phyloP scores from a whole-genome alignment of 2,329 filamentous ascomycete genomes.

The Ceratocystis albifundus region DNA sequence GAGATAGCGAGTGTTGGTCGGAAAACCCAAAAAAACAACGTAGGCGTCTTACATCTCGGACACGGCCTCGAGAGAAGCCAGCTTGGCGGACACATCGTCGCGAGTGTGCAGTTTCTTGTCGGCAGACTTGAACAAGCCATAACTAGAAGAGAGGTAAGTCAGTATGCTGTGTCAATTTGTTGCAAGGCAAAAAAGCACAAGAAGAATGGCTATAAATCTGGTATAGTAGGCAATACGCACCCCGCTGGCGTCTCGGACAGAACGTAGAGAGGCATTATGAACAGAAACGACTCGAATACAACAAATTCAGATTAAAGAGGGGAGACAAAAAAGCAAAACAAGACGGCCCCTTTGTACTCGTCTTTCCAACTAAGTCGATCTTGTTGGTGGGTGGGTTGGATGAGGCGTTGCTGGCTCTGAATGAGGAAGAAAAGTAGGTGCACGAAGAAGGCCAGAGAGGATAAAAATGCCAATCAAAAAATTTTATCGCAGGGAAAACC shows the following conservation, averaged over 20 bases:
- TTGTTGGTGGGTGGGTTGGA: constrained; percentile 17
- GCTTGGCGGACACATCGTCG: constrained; percentile 63
- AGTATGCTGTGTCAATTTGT: constrained; percentile 13
- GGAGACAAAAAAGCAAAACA: constrained; percentile 15
- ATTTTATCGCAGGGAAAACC: constrained; percentile 23
- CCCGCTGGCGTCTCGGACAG: constrained; percentile 83
- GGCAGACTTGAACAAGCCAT: constrained; percentile 94
- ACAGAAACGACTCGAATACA: constrained; percentile 7
- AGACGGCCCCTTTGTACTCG: constrained; percentile 12
- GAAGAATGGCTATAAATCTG: neutral
- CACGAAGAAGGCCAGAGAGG: constrained; percentile 20
- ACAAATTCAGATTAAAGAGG: constrained; percentile 11
- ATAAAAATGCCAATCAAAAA: constrained; percentile 23
- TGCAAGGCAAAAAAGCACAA: constrained; percentile 5
- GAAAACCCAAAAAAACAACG: too few species aligned
- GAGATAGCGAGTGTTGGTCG: constrained; percentile 9
- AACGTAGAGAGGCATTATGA: constrained; percentile 58
- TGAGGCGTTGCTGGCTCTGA: constrained; percentile 17
- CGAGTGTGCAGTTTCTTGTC: constrained; percentile 96
- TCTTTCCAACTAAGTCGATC: constrained; percentile 20
- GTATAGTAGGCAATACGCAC: constrained; percentile 35
- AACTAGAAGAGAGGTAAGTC: constrained; percentile 42
- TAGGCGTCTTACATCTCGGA: constrained; percentile 59
- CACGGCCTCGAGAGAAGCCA: constrained; percentile 70
- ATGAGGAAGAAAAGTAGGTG: constrained; percentile 19